A percentile compares a stretch with the other conserved stretches of the same genome.
phyloP scores from a whole-genome alignment of 192 early-diverging fungal species.

The Tieghemiomyces parasiticus region DNA sequence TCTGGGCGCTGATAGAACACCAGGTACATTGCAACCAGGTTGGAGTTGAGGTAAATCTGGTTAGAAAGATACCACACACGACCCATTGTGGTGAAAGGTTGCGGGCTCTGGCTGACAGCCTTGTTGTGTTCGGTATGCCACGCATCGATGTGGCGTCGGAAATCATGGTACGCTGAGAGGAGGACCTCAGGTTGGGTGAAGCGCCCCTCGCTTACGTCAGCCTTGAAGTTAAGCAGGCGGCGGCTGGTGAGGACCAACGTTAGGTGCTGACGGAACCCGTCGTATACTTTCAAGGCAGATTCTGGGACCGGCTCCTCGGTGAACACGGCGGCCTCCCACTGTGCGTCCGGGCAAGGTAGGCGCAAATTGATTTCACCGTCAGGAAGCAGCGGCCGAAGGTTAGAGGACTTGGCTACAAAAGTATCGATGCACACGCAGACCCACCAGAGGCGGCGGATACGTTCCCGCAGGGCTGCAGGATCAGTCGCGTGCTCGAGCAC shows the following conservation, averaged over 20 bases:
- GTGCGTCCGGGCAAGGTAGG: background rate
- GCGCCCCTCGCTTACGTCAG: background rate
- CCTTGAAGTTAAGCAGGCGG: background rate
- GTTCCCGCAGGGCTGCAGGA: background rate
- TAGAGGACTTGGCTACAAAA: background rate
- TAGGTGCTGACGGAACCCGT: background rate
- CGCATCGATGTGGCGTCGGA: background rate
- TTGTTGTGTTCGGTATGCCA: background rate
- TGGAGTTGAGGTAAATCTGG: background rate
- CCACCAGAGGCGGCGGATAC: background rate
- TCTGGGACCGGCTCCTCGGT: background rate
- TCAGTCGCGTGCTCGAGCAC: background rate
- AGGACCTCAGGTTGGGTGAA: background rate
- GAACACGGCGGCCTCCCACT: background rate
- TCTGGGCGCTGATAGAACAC: background rate
- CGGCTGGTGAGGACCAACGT: background rate
- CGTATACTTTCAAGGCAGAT: background rate
- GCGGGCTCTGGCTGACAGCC: background rate
- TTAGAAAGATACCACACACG: constrained; percentile 3
- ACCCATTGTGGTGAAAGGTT: background rate
- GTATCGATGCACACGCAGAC: background rate
- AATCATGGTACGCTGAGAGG: background rate
- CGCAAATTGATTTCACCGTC: background rate
- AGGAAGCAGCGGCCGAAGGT: background rate
- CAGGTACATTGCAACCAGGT: background rate